Percentiles rank a stretch among this genome's conserved stretches.
Evolutionary conservation across 805 yeast species (phyloP).

Genomic region (Candida tibetensis): DNA sequence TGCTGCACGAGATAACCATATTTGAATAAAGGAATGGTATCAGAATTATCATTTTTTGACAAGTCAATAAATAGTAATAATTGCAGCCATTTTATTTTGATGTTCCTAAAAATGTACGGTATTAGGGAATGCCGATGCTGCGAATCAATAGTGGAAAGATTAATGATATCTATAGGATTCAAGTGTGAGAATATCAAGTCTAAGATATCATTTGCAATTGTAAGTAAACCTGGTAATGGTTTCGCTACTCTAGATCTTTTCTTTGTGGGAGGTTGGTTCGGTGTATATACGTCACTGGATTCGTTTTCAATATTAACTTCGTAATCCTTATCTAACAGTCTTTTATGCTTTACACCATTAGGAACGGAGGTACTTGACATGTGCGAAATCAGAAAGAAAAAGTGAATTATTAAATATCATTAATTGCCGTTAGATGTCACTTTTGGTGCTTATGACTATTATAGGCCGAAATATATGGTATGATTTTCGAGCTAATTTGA

Average conservation of each 20-base stretch:
- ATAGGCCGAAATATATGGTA: constrained; percentile 3
- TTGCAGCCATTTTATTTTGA: constrained; percentile 27
- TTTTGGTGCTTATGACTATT: too few relatives aligned
- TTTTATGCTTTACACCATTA: too few relatives aligned
- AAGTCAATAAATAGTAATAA: constrained; percentile 5
- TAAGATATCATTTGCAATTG: constrained; percentile 2
- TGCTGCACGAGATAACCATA: constrained; percentile 15
- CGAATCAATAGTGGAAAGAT: constrained; percentile 15
- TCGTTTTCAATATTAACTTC: too few relatives aligned
- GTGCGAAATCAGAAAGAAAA: too few relatives aligned
- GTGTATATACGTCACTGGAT: too few relatives aligned
- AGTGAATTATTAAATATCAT: background rate
- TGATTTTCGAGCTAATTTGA: constrained; percentile 2
- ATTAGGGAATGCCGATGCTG: constrained; percentile 17
- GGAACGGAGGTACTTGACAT: too few relatives aligned
- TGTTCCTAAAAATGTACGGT: constrained; percentile 17
- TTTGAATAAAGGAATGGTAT: constrained; percentile 8
- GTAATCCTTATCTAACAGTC: too few relatives aligned
- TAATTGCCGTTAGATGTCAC: too few relatives aligned
- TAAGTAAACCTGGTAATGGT: background rate
- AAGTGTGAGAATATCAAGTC: constrained; percentile 6
- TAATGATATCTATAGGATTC: constrained; percentile 10
- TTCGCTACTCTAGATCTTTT: too few relatives aligned
- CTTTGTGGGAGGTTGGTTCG: too few relatives aligned
- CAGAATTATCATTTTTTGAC: background rate